Evolutionary conservation across 2,329 filamentous ascomycete genomes (phyloP).

Genomic region (Fusarium paranaense): DNA sequence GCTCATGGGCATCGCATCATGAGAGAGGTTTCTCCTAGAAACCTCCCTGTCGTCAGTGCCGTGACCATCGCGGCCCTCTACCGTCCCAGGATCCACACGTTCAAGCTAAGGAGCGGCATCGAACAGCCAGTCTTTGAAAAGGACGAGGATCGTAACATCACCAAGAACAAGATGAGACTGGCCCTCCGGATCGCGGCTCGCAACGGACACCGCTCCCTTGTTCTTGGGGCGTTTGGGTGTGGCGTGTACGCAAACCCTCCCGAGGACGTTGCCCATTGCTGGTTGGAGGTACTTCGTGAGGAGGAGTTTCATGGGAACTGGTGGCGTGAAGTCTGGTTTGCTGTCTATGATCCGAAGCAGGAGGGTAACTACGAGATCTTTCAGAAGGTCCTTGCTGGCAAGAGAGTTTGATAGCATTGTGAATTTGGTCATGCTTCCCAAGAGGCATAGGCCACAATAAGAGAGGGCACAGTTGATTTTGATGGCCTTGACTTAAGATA

Average conservation of each 20-base stretch:
- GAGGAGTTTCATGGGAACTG: constrained; percentile 20
- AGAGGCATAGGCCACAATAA: no score
- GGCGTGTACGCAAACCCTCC: constrained; percentile 18
- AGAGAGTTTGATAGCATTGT: neutral
- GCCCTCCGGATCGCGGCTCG: constrained; percentile 7
- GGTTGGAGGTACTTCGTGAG: constrained; percentile 23
- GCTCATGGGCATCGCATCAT: constrained; percentile 1
- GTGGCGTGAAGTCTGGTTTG: constrained; percentile 21
- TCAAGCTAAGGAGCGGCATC: neutral
- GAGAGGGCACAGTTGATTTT: no score
- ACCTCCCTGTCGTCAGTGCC: constrained; percentile 13
- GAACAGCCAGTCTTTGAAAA: neutral
- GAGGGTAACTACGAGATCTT: constrained; percentile 15
- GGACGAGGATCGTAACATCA: constrained; percentile 7
- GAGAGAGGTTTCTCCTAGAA: neutral
- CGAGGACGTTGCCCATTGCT: constrained; percentile 23
- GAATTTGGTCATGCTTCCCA: no score
- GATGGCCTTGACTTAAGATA: no score
- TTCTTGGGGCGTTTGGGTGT: constrained; percentile 19
- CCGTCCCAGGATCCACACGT: constrained; percentile 3
- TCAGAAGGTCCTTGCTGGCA: neutral
- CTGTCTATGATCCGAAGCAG: constrained; percentile 10
- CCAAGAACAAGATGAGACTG: constrained; percentile 22
- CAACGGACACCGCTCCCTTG: neutral
- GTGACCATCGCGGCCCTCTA: constrained; percentile 12